Evolutionary conservation across 768 basidiomycete species (phyloP).

Genomic region (Podaxis rugospora): DNA sequence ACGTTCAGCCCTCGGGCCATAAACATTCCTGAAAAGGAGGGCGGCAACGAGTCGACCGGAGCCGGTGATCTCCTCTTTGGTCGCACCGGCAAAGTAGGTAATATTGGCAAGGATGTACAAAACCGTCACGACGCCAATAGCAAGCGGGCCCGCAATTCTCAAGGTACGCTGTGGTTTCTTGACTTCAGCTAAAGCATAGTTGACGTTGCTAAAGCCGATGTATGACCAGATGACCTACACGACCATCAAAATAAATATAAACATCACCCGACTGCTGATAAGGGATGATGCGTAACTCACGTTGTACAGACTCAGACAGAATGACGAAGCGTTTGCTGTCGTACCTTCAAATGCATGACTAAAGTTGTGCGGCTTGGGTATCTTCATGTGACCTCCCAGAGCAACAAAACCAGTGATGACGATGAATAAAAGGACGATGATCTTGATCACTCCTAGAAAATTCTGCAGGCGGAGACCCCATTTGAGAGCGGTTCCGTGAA

Average conservation of each 20-base stretch:
- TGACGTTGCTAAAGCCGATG: slow-evolving; percentile 61
- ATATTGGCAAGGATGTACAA: slow-evolving; percentile 60
- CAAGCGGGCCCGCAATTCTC: slow-evolving; percentile 57
- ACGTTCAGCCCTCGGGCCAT: slow-evolving; percentile 48
- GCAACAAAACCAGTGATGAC: slow-evolving; percentile 45
- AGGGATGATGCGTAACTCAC: slow-evolving; percentile 19
- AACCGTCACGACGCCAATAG: slow-evolving; percentile 46
- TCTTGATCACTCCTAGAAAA: slow-evolving; percentile 51
- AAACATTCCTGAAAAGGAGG: slow-evolving; percentile 63
- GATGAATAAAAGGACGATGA: slow-evolving; percentile 44
- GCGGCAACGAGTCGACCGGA: slow-evolving; percentile 60
- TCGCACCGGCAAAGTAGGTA: slow-evolving; percentile 63
- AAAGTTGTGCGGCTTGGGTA: slow-evolving; percentile 30
- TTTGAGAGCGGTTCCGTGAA: slow-evolving; percentile 40
- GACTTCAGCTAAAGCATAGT: slow-evolving; percentile 63
- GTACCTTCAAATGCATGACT: slow-evolving; percentile 37
- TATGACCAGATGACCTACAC: slow-evolving; percentile 45
- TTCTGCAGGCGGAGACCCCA: slow-evolving; percentile 60
- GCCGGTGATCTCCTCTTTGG: slow-evolving; percentile 54
- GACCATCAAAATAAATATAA: not conserved
- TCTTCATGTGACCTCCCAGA: slow-evolving; percentile 30
- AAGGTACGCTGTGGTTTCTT: slow-evolving; percentile 58
- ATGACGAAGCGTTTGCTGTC: slow-evolving; percentile 39
- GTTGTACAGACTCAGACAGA: slow-evolving; percentile 52
- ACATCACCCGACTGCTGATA: not conserved